Percentiles rank a stretch among this genome's conserved stretches.
These are phyloP conservation scores for Citrus unshiu DNA, from an alignment of 345 rosid species.

Conservation along the genomic window DNA sequence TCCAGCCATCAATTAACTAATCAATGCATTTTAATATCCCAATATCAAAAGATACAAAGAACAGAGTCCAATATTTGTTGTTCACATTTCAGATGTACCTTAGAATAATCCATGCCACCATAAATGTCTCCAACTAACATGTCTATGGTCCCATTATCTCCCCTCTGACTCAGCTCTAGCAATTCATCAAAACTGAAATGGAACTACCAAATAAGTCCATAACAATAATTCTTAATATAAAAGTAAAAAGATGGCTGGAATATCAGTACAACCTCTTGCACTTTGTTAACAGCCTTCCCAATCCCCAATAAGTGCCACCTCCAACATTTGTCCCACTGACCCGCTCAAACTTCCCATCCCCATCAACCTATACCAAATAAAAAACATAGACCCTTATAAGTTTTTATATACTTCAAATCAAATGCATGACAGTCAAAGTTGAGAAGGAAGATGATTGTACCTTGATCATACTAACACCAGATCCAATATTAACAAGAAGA, in stretches of 20 bases:
- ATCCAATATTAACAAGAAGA: constrained; percentile 96
- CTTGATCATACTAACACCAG: constrained; percentile 99
- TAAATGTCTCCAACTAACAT: constrained; percentile 99
- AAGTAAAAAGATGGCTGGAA: constrained; percentile 4
- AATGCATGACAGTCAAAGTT: not conserved
- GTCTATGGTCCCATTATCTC: constrained; percentile 88
- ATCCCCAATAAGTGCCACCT: constrained; percentile 98
- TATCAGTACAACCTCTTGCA: constrained; percentile 69
- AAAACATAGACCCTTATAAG: constrained; percentile 4
- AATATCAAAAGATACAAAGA: not conserved
- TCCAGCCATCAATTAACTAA: not conserved
- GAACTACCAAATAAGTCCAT: constrained; percentile 11
- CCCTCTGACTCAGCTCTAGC: constrained; percentile 95
- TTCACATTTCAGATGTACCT: constrained; percentile 42
- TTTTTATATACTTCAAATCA: constrained; percentile 8
- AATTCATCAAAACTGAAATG: constrained; percentile 81
- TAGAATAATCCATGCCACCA: constrained; percentile 92
- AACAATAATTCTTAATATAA: constrained; percentile 1
- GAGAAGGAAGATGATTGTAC: constrained; percentile 31
- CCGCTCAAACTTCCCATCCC: constrained; percentile 95
- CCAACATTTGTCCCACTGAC: constrained; percentile 99
- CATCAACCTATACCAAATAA: constrained; percentile 63
- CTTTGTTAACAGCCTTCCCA: constrained; percentile 89
- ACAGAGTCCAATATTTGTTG: not conserved
- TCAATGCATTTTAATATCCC: not conserved